phyloP scores from a whole-genome alignment of 352 stramenopile species.

The Globisporangium abappressorium region DNA sequence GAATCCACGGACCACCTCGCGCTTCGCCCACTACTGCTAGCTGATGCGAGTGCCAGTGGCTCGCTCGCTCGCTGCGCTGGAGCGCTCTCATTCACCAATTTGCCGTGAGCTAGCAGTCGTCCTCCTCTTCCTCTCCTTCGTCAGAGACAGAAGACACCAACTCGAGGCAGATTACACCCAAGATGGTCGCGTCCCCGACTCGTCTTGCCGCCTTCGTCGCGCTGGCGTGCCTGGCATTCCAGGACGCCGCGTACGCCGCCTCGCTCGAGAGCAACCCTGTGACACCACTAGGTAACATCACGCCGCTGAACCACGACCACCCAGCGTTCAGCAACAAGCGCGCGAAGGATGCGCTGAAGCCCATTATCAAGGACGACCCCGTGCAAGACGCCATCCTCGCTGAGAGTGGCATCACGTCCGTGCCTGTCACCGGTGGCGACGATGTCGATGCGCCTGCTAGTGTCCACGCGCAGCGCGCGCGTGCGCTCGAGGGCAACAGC shows the following conservation, averaged over 20 bases:
- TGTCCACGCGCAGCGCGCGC: not conserved
- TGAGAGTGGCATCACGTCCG: not conserved
- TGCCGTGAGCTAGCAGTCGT: conserved; percentile 4
- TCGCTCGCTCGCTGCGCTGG: not conserved
- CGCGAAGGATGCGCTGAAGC: conserved; percentile 19
- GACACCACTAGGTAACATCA: conserved; percentile 22
- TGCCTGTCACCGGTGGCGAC: not conserved
- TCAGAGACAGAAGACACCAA: not conserved
- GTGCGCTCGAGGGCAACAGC: not conserved
- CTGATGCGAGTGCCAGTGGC: not conserved
- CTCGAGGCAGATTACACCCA: conserved; percentile 1
- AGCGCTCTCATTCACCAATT: conserved; percentile 5
- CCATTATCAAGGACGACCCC: conserved; percentile 21
- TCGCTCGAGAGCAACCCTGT: conserved; percentile 28
- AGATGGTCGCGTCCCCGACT: conserved; percentile 10
- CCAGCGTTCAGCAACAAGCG: conserved; percentile 26
- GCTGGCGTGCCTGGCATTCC: conserved; percentile 8
- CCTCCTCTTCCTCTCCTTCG: not conserved
- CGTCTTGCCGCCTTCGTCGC: conserved; percentile 6
- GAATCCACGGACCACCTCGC: not conserved
- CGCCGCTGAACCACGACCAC: conserved; percentile 25
- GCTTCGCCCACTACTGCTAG: not conserved
- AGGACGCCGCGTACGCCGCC: conserved; percentile 1
- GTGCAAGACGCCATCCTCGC: conserved; percentile 9
- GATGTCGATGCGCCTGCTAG: not conserved